phyloP scores from a whole-genome alignment of 805 yeast genomes.

The Candida maesae region DNA sequence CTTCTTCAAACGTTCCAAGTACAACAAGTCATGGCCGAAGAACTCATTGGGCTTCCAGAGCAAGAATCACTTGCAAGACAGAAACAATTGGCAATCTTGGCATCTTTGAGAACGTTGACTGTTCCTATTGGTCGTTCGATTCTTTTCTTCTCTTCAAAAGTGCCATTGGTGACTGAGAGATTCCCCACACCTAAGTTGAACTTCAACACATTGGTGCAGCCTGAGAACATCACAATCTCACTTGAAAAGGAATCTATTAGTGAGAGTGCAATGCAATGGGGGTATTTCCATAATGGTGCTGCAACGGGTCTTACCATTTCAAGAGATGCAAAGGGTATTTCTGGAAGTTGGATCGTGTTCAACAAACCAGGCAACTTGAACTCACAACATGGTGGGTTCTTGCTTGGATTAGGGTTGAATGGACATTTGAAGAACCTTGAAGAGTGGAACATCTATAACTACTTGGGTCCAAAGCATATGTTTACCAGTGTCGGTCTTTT shows the following conservation, averaged over 20 bases:
- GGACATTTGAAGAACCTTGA: constrained; percentile 82
- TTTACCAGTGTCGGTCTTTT: constrained; percentile 82
- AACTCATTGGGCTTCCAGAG: constrained; percentile 39
- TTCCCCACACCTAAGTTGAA: constrained; percentile 76
- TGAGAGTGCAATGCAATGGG: constrained; percentile 64
- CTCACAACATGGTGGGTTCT: constrained; percentile 90
- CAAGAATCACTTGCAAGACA: constrained; percentile 53
- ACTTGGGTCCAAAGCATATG: constrained; percentile 83
- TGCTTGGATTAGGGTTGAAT: constrained; percentile 87
- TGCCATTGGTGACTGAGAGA: constrained; percentile 80
- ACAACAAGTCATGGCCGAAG: constrained; percentile 44
- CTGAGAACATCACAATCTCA: constrained; percentile 61
- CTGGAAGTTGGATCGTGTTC: constrained; percentile 90
- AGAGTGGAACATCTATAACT: constrained; percentile 96
- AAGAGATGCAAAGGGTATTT: constrained; percentile 59
- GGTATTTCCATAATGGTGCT: constrained; percentile 87
- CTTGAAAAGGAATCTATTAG: constrained; percentile 51
- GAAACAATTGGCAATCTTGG: constrained; percentile 53
- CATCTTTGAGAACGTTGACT: constrained; percentile 69
- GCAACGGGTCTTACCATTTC: constrained; percentile 81
- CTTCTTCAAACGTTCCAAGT: constrained; percentile 66
- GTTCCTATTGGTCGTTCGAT: constrained; percentile 79
- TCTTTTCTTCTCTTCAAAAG: constrained; percentile 59
- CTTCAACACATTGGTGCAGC: constrained; percentile 60
- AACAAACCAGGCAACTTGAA: constrained; percentile 61